Evolutionary conservation across 371 early-diverging fungal genomes (phyloP), one percentile per base, ranked within the genome.

Genomic region (Umbelopsis sp.): DNA sequence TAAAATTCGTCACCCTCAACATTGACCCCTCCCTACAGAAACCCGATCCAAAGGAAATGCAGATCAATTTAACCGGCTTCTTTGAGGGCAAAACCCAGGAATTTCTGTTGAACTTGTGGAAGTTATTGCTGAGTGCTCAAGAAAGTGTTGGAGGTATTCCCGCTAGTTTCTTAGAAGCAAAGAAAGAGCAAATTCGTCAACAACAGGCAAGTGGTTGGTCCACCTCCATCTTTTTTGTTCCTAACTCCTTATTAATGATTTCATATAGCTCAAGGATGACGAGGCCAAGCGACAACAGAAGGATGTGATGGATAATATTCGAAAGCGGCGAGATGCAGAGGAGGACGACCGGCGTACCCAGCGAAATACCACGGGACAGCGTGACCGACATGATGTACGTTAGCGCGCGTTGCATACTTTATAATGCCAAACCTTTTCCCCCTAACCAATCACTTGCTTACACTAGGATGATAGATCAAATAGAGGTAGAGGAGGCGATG

Each of bases 21-120:
- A 22, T 20, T 65, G 9, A 62, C 7, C 50, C 53, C 16, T 66
- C 11, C 35, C 24, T 51, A 22, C 65, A 92, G 89, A 79, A 80
- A 10, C 88, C 91, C 12, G 97, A 98, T 79, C 96, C 97, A 44
- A 88, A 88, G 68, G 73, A 83, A 45, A 92, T 97, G 87, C 99
- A 98, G 79, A 94, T 97, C 77, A 93, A 95, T 73, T 81, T 98
- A n/a, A 95, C 96, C 1, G 97, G 97, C 16, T 98, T 98, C 75
- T 76, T 98, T 50, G 96, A 96, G 70, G 81, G 85, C 63, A 93
- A 94, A 50, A 85, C 99, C 3, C 85, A 86, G 48, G 72, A 69
- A 8, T 97, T 98, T 78, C 87, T 97, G 70, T 80, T 86, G 46
- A 93, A 94, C 66, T 87, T 98, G 8, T 98, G 97, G 97, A 81